phyloP scores from a whole-genome alignment of 495 filamentous ascomycete genomes.

The Hypoxylon intermedium region DNA sequence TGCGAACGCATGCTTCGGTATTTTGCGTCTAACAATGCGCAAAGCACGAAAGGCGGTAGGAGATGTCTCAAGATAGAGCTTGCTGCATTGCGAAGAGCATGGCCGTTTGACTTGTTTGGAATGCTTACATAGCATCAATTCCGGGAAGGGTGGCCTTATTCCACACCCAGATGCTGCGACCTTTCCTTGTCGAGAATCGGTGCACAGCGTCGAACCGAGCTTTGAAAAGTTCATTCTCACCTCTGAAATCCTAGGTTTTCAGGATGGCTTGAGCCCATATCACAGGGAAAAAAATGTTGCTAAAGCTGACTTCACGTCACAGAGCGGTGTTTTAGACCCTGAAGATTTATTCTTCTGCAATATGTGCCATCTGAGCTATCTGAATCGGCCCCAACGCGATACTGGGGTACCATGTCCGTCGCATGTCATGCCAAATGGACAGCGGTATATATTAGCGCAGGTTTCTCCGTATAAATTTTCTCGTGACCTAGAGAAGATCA shows the following conservation, averaged over 20 bases:
- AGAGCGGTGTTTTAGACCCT: too few species aligned
- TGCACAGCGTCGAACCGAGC: constrained; percentile 3
- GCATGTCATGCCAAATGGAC: constrained; percentile 6
- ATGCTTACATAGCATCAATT: constrained; percentile 25
- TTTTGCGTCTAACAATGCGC: too few species aligned
- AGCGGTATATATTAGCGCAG: constrained; percentile 4
- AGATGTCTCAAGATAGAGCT: too few species aligned
- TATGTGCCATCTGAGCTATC: constrained; percentile 1
- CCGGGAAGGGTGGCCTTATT: background rate
- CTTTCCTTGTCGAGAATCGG: constrained; percentile 3
- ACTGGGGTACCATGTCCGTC: too few species aligned
- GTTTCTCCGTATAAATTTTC: background rate
- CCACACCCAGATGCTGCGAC: background rate
- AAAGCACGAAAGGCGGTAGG: too few species aligned
- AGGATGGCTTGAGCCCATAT: constrained; percentile 15
- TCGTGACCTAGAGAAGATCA: background rate
- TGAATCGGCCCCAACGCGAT: too few species aligned
- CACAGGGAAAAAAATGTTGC: background rate
- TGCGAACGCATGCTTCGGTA: too few species aligned
- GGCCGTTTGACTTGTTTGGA: constrained; percentile 2
- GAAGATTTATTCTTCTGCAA: too few species aligned
- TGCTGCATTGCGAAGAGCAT: constrained; percentile 5
- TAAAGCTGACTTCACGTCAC: too few species aligned
- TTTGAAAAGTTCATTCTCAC: background rate
- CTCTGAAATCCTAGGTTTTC: background rate